Evolutionary conservation across 2,329 filamentous ascomycete species (phyloP), one percentile per base, ranked within the genome.

Genomic region (Calonectria multiphialidica): DNA sequence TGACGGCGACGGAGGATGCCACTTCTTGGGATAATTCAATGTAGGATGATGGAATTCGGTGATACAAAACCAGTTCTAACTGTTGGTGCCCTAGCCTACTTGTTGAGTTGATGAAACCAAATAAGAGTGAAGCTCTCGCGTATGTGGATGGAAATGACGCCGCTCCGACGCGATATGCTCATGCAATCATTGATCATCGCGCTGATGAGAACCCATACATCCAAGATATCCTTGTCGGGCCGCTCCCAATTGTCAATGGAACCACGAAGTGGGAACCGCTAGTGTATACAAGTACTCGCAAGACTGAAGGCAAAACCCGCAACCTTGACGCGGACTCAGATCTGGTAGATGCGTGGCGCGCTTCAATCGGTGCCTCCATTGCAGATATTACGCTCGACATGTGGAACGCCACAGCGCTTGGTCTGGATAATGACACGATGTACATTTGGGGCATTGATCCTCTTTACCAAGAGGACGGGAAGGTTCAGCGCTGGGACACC

Each of bases 361-460:
- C 30, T 44, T 25, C 37, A n/a, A 53, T 66, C 23, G 66, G 68
- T 13, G 44, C 30, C 16, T 37, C 50, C 21, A 53, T 70, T 37
- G 5, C 50, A 3, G 68, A 70, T n/a, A 70, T 70, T 13, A 66
- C 62, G 7, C 18, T 70, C 42, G 62, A 70, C 30, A 62, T 70
- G 13, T 70, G 68, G 68, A 70, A 70, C 21, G 68, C 68, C 42
- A 70, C 68, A 5, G 68, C 68, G 1, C 62, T 70, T 28, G 68
- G 68, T 7, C 53, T 70, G n/a, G 68, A 70, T 2, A 70, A 70
- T 9, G 68, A 70, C 21, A 70, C 68, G 2, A 25, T 70, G 2
- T 66, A 62, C 5, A 70, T 70, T 21, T 70, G 68, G 68, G 68
- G 68, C 7, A 70, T 70, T 12, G 68, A 70, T 28, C 68, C 68